These are phyloP conservation scores for Fonsecaea multimorphosa DNA, from an alignment of 2,329 filamentous ascomycete genomes.

Conservation along the genomic window DNA sequence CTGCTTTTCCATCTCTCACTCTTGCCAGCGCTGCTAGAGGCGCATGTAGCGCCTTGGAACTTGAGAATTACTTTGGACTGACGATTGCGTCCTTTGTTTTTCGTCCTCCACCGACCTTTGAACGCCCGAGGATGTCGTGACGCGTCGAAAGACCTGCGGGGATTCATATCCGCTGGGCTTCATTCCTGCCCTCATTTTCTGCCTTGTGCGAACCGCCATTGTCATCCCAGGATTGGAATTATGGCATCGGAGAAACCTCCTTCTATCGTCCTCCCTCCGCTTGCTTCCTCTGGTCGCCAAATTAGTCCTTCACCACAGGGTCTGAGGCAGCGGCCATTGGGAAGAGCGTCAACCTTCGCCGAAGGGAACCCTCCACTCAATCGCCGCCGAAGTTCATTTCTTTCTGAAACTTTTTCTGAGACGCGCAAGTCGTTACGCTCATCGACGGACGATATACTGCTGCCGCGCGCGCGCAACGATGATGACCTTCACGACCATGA, in stretches of 20 bases:
- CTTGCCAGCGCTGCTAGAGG: background rate
- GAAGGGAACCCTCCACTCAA: constrained; percentile 43
- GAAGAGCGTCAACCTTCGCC: constrained; percentile 47
- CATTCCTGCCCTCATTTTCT: background rate
- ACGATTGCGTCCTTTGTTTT: background rate
- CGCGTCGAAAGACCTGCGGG: constrained; percentile 1
- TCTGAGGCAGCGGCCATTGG: constrained; percentile 47
- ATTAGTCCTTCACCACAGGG: constrained; percentile 38
- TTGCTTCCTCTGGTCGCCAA: constrained; percentile 24
- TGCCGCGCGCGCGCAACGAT: constrained; percentile 57
- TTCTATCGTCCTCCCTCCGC: constrained; percentile 21
- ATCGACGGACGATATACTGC: constrained; percentile 73
- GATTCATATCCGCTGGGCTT: background rate
- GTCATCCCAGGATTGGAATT: background rate
- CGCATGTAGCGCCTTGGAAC: background rate
- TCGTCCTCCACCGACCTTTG: background rate
- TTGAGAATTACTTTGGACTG: background rate
- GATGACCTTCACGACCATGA: constrained; percentile 48
- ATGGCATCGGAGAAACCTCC: constrained; percentile 30
- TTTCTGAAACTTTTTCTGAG: constrained; percentile 77
- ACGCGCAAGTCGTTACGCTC: constrained; percentile 67
- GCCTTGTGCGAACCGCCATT: background rate
- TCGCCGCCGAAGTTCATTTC: constrained; percentile 73
- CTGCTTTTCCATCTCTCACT: background rate
- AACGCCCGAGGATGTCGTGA: background rate